Evolutionary conservation across 352 stramenopile genomes (phyloP).

Genomic region (Phytopythium boreale): DNA sequence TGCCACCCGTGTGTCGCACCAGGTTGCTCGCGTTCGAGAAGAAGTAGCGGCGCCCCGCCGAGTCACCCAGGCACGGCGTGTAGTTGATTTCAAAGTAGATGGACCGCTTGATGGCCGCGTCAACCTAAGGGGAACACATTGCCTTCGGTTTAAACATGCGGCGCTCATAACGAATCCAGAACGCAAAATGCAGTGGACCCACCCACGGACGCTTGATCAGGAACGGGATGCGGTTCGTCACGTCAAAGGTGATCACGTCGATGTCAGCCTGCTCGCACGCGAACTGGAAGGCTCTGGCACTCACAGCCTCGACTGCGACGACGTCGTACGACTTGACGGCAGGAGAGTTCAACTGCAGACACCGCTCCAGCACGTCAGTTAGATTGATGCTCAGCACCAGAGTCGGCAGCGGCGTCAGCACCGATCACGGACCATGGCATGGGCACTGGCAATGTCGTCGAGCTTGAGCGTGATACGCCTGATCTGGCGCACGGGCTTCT

Average conservation of each 20-base stretch:
- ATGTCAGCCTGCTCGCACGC: slow-evolving; percentile 77
- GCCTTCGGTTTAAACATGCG: not conserved
- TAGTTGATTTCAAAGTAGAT: slow-evolving; percentile 86
- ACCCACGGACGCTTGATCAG: slow-evolving; percentile 74
- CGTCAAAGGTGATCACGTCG: slow-evolving; percentile 81
- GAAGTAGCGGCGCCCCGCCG: slow-evolving; percentile 76
- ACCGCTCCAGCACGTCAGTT: not conserved
- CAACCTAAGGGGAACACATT: slow-evolving; percentile 33
- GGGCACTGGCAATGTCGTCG: slow-evolving; percentile 62
- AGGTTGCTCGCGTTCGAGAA: slow-evolving; percentile 84
- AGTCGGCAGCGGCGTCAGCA: not conserved
- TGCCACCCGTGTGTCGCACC: slow-evolving; percentile 63
- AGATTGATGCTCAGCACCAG: not conserved
- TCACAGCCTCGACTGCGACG: slow-evolving; percentile 63
- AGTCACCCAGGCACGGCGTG: slow-evolving; percentile 70
- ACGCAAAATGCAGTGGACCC: slow-evolving; percentile 4
- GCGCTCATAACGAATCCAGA: too few relatives aligned
- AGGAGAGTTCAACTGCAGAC: slow-evolving; percentile 41
- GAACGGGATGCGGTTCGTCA: slow-evolving; percentile 77
- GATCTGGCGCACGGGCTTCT: slow-evolving; percentile 48
- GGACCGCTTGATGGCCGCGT: slow-evolving; percentile 61
- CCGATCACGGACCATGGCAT: slow-evolving; percentile 48
- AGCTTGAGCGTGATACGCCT: slow-evolving; percentile 74
- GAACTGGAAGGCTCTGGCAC: slow-evolving; percentile 78
- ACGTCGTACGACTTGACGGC: slow-evolving; percentile 73